Base-by-base conservation (phyloP, 2,329 filamentous ascomycete species). In the Teratosphaeria gauchensis region DNA sequence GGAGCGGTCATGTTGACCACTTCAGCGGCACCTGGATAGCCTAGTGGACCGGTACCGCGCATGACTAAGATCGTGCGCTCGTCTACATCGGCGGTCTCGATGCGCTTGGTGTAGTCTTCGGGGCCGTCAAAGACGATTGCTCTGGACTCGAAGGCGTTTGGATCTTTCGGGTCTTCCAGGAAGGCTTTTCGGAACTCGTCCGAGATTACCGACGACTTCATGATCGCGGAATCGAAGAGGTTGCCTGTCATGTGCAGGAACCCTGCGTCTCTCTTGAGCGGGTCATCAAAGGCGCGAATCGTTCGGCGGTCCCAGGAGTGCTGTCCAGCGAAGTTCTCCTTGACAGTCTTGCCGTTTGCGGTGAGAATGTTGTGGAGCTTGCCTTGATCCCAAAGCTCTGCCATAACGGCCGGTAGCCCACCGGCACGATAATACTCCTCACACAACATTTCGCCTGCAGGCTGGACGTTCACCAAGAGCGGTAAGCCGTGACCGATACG, bases 371-470 rank as follows among this genome's bases (percentile, higher is more conserved):
- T 68, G 59, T 81, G 72, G 12, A 82, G 66, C 59, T 77, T 77
- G 0, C 76, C 75, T 11, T 76, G 76, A 30, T 78, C 77, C 5
- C 82, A 68, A 19, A 83, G 71, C 63, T 82, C 80, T 1, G 79
- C 79, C 73, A 82, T 77, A 46, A 83, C 73, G 7, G 80, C 78
- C 0, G 77, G 80, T 2, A 82, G 70, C 4, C 80, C 80, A 3
- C 80, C 80, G 5, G 80, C 79, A 24, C 78, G 77, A 68, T 77
- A 78, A 61, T 81, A 82, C 57, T 83, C 80, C 64, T 82, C 80
- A 38, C 79, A 75, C 2, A 82, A 71, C 59, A 77, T 76, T 60
- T 81, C 76, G 3, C 80, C 81, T 0, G 80, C 78, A 0, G 81
- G 81, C 63, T 81, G 78, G 71, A 83, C 77, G 60, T 83, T 82